Conservation (phyloP, 1,284 basidiomycete genomes). For the Marasmius fiardii region DNA sequence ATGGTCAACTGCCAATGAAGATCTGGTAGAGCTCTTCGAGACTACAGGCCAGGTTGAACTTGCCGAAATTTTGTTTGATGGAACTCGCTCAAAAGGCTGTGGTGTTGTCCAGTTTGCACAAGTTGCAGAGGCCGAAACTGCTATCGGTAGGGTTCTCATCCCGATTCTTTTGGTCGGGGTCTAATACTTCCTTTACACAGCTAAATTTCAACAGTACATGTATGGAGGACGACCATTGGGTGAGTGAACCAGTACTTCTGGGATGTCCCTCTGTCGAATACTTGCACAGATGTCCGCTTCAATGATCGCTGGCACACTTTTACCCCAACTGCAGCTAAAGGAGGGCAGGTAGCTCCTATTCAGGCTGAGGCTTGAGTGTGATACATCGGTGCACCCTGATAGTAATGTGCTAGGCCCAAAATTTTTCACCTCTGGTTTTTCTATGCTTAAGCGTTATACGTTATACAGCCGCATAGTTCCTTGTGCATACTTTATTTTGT, state of each 20-base stretch:
- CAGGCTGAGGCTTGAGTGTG: slow-evolving; percentile 36
- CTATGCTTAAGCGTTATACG: too few relatives aligned
- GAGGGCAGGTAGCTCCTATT: slow-evolving; percentile 65
- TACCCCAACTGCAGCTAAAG: slow-evolving; percentile 79
- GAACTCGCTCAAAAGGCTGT: slow-evolving; percentile 86
- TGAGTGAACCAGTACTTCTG: slow-evolving; percentile 31
- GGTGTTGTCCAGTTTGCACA: slow-evolving; percentile 96
- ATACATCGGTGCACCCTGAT: not conserved
- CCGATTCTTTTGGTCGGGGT: slow-evolving; percentile 2
- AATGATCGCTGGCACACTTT: slow-evolving; percentile 93
- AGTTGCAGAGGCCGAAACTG: slow-evolving; percentile 86
- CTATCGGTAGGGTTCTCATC: slow-evolving; percentile 60
- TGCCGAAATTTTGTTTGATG: slow-evolving; percentile 93
- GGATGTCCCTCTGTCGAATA: slow-evolving; percentile 4
- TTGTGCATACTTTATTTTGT: too few relatives aligned
- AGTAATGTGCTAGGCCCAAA: too few relatives aligned
- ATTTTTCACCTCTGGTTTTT: too few relatives aligned
- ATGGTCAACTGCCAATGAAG: slow-evolving; percentile 99
- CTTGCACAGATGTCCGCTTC: slow-evolving; percentile 75
- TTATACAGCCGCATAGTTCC: too few relatives aligned
- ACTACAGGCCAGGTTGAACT: slow-evolving; percentile 94
- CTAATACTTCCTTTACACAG: slow-evolving; percentile 31
- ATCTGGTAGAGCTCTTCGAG: slow-evolving; percentile 96
- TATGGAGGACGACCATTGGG: slow-evolving; percentile 88
- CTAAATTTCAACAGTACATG: slow-evolving; percentile 90